Evolutionary conservation across 2,329 filamentous ascomycete species (phyloP), one percentile per base, ranked within the genome.

Genomic region (Pseudophaeomoniella oleicola): DNA sequence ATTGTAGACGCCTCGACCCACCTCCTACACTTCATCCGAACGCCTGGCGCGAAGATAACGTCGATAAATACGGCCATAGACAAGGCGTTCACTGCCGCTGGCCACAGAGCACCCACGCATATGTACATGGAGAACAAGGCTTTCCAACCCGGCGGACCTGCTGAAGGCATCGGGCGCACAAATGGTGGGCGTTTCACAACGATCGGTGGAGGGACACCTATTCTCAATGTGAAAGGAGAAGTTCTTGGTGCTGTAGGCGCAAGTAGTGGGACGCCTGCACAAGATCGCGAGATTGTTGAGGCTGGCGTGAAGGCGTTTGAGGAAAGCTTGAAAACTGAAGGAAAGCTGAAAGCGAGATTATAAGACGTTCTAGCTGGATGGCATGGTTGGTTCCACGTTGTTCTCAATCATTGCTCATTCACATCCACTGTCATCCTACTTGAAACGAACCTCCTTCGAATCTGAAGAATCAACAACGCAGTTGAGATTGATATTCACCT

Each of bases 31-130:
- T 59, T 34, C 55, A 57, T 66, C 66, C 13, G 52, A 52, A 37
- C 60, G 62, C 45, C 72, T 69, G 37, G 64, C 67, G 37, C 67
- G 67, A 46, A 64, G 60, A 39, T 71, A 69, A 30, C 71, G 69
- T 47, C 60, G 76, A 46, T 50, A 73, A 46, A 51, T 63, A 53
- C 72, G 73, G 50, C 69, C 13, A 51, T 55, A 35, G 53, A 58
- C 42, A 58, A 72, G 43, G 69, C 69, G 12, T 72, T 71, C 48
- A 73, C 69, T 2, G 69, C 69, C 3, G 66, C 69, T 1, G 69
- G 69, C 12, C 69, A 72, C 50, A 55, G 61, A 14, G 53, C 59
- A 3, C 66, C 67, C 0, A 72, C 69, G 0, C 60, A 62, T 15
- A 54, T 58, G 2, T 73, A 72, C 50, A 67, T 67, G 39, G 68